These are phyloP conservation scores for Podosphaera leucotricha DNA, from an alignment of 2,329 filamentous ascomycete species.

Conservation along the genomic window DNA sequence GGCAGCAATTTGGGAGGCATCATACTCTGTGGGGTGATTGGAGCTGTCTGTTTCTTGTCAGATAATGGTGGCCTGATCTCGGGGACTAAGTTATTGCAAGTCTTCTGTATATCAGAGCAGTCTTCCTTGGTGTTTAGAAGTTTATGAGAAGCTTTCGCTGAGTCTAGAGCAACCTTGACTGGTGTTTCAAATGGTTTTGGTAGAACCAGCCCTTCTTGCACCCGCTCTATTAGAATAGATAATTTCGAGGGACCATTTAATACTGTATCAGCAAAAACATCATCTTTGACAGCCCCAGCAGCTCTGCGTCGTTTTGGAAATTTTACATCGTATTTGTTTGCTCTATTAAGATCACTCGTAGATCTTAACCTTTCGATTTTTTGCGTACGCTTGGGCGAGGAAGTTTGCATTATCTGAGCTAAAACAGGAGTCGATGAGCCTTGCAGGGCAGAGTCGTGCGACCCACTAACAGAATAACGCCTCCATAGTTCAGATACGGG, in stretches of 20 bases:
- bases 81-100: background rate
- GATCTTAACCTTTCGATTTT: constrained; percentile 19
- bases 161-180: background rate
- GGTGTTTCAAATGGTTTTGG: constrained; percentile 10
- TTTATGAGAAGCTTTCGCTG: background rate
- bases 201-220: constrained; percentile 25
- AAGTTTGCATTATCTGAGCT: constrained; percentile 43
- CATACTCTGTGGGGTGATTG: background rate
- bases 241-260: constrained; percentile 29
- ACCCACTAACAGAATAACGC: constrained; percentile 34
- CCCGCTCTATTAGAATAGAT: constrained; percentile 40
- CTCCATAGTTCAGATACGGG: constrained; percentile 58
- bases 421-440: constrained; percentile 26
- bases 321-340: constrained; percentile 44
- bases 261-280: constrained; percentile 16
- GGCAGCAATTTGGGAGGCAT: background rate
- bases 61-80: background rate
- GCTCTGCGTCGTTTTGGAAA: constrained; percentile 48
- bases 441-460: constrained; percentile 12
- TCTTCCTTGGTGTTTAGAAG: background rate
- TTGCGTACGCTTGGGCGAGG: constrained; percentile 38
- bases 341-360: constrained; percentile 31
- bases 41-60: background rate
- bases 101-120: background rate
- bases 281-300: constrained; percentile 18